Evolutionary conservation across 108 stramenopile genomes (phyloP).

Genomic region (Nitzschia palea): DNA sequence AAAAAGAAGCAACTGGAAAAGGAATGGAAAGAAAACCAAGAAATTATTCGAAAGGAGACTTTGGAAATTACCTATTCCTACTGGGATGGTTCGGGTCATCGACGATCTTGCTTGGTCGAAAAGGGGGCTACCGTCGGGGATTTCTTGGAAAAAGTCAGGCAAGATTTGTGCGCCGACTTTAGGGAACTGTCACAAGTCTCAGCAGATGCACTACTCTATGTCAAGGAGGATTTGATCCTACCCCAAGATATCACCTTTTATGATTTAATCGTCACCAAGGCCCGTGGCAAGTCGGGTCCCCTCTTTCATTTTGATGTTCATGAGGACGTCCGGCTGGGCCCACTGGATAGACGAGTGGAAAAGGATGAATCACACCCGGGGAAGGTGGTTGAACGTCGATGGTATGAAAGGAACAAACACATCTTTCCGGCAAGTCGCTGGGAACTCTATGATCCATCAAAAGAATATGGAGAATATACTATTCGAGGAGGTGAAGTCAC

Average conservation of each 20-base stretch:
- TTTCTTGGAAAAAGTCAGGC: slow-evolving; percentile 87
- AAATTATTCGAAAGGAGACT: slow-evolving; percentile 72
- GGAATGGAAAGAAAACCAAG: slow-evolving; percentile 88
- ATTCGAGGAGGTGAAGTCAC: slow-evolving; percentile 88
- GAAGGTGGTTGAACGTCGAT: slow-evolving; percentile 91
- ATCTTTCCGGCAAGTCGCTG: slow-evolving; percentile 97
- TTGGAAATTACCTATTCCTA: slow-evolving; percentile 94
- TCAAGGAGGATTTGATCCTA: slow-evolving; percentile 99
- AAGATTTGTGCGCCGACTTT: slow-evolving; percentile 81
- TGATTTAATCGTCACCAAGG: slow-evolving; percentile 95
- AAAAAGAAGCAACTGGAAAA: slow-evolving; percentile 68
- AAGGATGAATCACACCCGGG: slow-evolving; percentile 98
- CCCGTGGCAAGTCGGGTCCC: slow-evolving; percentile 95
- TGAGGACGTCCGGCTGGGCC: slow-evolving; percentile 92
- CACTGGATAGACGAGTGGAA: slow-evolving; percentile 86
- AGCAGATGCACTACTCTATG: slow-evolving; percentile 90
- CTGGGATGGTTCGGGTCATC: slow-evolving; percentile 97
- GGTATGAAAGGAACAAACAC: slow-evolving; percentile 98
- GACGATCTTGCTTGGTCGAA: slow-evolving; percentile 62
- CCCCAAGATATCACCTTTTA: slow-evolving; percentile 96
- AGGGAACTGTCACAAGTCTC: slow-evolving; percentile 72
- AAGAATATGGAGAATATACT: slow-evolving; percentile 88
- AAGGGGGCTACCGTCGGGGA: slow-evolving; percentile 91
- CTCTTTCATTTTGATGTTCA: slow-evolving; percentile 96
- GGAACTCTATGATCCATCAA: slow-evolving; percentile 94